A percentile compares a stretch with the other conserved stretches of the same genome.
Evolutionary conservation across 106 monocot species (phyloP).

Genomic region (Platanthera guangdongensis): DNA sequence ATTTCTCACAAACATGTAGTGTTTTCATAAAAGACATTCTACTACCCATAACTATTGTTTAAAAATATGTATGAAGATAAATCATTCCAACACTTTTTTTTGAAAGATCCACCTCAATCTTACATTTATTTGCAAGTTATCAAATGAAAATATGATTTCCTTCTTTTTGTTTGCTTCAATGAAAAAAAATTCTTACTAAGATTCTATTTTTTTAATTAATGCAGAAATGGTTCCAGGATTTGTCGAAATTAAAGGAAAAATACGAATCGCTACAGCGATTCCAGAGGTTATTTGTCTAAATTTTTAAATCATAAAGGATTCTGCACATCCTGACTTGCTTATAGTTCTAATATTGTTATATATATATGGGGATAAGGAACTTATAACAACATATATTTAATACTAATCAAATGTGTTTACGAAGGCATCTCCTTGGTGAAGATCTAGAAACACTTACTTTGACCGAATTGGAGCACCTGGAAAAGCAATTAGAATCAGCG

Average conservation of each 20-base stretch:
- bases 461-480: conserved; percentile 55
- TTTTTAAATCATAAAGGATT: not conserved
- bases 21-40: too few species aligned
- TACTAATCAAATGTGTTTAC: not conserved
- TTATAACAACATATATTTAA: not conserved
- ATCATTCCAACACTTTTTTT: too few species aligned
- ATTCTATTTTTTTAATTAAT: not conserved
- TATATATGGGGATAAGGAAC: not conserved
- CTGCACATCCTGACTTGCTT: not conserved
- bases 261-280: conserved; percentile 42
- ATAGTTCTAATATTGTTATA: not conserved
- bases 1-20: too few species aligned
- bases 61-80: too few species aligned
- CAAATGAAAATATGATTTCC: too few species aligned
- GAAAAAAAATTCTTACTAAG: too few species aligned
- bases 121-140: too few species aligned
- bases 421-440: conserved; percentile 60
- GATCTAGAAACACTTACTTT: conserved; percentile 46
- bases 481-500: conserved; percentile 46
- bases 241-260: conserved; percentile 43
- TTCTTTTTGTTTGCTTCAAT: too few species aligned
- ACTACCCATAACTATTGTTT: too few species aligned
- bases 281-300: conserved; percentile 29
- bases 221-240: conserved; percentile 53
- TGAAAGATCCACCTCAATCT: too few species aligned